A percentile compares a stretch with the other conserved stretches of the same genome.
phyloP scores from a whole-genome alignment of 2,329 filamentous ascomycete genomes.

The Xylaria sp. region DNA sequence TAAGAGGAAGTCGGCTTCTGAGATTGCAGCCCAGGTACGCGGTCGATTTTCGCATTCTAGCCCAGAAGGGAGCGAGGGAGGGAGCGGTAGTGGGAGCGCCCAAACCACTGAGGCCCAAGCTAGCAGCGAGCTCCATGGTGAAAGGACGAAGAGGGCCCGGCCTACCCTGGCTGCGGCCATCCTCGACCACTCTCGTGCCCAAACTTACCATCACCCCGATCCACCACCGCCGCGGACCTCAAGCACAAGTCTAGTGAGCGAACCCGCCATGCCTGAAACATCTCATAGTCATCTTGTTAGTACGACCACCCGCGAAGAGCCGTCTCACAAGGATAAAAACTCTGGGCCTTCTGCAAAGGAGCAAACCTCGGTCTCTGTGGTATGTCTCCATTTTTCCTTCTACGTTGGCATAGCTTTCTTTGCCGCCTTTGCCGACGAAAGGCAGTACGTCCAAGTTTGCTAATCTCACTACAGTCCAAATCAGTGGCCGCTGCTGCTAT shows the following conservation, averaged over 20 bases:
- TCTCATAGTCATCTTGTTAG: slow-evolving; percentile 53
- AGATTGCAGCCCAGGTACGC: slow-evolving; percentile 65
- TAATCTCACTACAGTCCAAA: slow-evolving; percentile 39
- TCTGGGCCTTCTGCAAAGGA: slow-evolving; percentile 19
- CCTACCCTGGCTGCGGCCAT: slow-evolving; percentile 57
- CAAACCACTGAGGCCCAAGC: slow-evolving; percentile 45
- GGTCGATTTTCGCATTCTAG: slow-evolving; percentile 56
- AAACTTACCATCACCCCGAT: slow-evolving; percentile 43
- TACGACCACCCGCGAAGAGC: slow-evolving; percentile 16
- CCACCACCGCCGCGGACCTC: slow-evolving; percentile 36
- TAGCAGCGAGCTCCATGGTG: slow-evolving; percentile 40
- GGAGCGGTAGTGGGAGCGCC: slow-evolving; percentile 49
- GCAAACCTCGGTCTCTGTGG: slow-evolving; percentile 25
- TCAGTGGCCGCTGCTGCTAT: slow-evolving; percentile 46
- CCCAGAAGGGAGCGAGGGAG: slow-evolving; percentile 44
- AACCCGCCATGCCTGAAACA: slow-evolving; percentile 67
- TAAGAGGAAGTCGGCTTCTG: slow-evolving; percentile 68
- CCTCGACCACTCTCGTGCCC: slow-evolving; percentile 54
- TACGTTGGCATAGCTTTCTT: background rate
- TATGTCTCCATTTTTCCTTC: slow-evolving; percentile 17
- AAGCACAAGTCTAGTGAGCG: slow-evolving; percentile 59
- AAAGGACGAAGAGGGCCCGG: slow-evolving; percentile 36
- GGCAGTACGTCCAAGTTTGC: background rate
- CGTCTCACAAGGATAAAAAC: background rate
- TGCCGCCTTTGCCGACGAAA: background rate